These are phyloP conservation scores for Ganoderma resinaceum DNA, from an alignment of 1,284 basidiomycete species.

Conservation along the genomic window DNA sequence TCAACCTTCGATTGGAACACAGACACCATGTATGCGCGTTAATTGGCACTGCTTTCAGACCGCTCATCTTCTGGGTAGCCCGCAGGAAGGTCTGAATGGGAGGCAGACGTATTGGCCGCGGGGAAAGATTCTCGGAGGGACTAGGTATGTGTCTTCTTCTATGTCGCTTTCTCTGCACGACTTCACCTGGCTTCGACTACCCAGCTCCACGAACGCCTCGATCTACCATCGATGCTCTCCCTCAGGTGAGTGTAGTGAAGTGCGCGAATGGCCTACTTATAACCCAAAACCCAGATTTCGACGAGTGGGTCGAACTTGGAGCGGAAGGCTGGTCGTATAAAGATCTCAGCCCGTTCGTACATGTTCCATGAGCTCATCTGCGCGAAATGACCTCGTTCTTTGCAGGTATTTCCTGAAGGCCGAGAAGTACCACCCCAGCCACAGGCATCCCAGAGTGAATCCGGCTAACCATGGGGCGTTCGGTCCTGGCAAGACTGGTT, in stretches of 20 bases:
- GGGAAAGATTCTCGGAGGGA: conserved; percentile 31
- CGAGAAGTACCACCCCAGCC: conserved; percentile 23
- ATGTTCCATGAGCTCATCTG: not conserved
- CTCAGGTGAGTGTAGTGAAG: conserved; percentile 15
- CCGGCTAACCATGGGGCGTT: conserved; percentile 16
- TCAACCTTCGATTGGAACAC: not conserved
- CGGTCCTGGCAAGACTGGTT: conserved; percentile 35
- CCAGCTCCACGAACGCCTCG: conserved; percentile 29
- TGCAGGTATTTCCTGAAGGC: conserved; percentile 43
- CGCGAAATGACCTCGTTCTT: too few relatives aligned
- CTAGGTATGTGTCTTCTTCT: conserved; percentile 19
- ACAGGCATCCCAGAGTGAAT: not conserved
- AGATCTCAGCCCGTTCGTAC: conserved; percentile 40
- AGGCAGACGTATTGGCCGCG: conserved; percentile 27
- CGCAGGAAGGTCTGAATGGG: conserved; percentile 24
- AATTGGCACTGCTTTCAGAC: too few relatives aligned
- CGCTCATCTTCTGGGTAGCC: conserved; percentile 8
- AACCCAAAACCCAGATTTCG: conserved; percentile 41
- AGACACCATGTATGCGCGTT: not conserved
- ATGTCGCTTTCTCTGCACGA: too few relatives aligned
- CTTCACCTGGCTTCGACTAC: not conserved
- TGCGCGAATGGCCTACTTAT: not conserved
- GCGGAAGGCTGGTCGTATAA: conserved; percentile 46
- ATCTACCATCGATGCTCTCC: conserved; percentile 32
- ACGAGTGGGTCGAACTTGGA: conserved; percentile 46